Base-by-base conservation (phyloP, 108 stramenopile species). In the Nannochloropsis granulata region DNA sequence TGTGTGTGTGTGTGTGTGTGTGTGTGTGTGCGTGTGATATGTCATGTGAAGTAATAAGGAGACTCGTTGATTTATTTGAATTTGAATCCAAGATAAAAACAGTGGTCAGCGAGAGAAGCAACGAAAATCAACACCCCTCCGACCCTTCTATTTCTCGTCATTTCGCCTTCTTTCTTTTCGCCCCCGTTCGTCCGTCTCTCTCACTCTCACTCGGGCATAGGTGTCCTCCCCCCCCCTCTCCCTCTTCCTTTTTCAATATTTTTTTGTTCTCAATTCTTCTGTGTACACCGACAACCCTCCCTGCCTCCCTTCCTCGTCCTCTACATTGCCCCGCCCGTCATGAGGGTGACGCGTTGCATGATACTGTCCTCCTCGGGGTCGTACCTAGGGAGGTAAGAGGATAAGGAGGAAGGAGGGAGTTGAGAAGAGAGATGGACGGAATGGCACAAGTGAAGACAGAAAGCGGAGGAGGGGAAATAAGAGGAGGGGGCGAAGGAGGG, bases 271-370 rank as follows among this genome's bases (percentile, higher is more conserved):
- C 56, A 71, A 7, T 11, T 3, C 11, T 10, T 71, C 21, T 71
- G 56, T n/a, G 7, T 71, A n/a, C n/a, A 71, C 56, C 16, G 21
- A 71, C 21, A 71, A 71, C 9, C 56, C 56, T n/a, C n/a, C 56
- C 56, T 71, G 1, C n/a, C n/a, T 71, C 56, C 11, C 56, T 2
- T 16, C 10, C 56, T n/a, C 21, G 5, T 71, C 10, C 56, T n/a
- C n/a, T n/a, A 71, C 56, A 71, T 71, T 71, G 16, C 21, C 21
- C 56, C 56, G 21, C 85, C 85, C 21, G 81, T 80, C 82, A 85
- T 80, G 79, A 85, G 78, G 44, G 82, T 85, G 23, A 85, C 85
- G 44, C 85, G 81, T 26, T 85, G 85, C 85, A 85, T 85, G 81
- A 85, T 85, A 19, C n/a, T 82, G 43, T 85, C 85, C 80, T 82